A percentile compares a stretch with the other conserved stretches of the same genome.
Conservation (phyloP, 169 alveolate species). For the Perkinsus chesapeaki region DNA sequence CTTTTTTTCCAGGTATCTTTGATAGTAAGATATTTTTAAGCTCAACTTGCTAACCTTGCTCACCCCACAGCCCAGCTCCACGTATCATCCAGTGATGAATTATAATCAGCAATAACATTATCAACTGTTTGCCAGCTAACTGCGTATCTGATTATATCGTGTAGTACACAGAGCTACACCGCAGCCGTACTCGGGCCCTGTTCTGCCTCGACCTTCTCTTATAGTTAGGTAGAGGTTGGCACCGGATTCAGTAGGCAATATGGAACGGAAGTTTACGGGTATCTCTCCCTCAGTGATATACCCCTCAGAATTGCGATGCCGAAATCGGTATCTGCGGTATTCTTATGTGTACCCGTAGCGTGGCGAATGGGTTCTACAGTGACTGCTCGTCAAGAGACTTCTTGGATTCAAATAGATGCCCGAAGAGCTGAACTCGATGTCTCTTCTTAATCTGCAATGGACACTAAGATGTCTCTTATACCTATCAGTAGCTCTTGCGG, state of each 20-base stretch:
- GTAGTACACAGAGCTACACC: neutral
- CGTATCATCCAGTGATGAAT: neutral
- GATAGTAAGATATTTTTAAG: neutral
- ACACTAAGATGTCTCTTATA: neutral
- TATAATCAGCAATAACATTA: neutral
- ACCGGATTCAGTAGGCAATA: neutral
- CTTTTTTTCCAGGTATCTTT: neutral
- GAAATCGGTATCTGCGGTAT: neutral
- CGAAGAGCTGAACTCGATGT: neutral
- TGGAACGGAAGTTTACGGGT: conserved; percentile 1
- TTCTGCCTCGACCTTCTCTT: neutral
- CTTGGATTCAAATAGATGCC: neutral
- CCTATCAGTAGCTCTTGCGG: neutral
- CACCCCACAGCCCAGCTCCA: neutral
- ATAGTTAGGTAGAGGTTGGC: neutral
- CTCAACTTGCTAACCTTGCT: neutral
- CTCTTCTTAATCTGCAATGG: neutral
- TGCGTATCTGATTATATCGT: neutral
- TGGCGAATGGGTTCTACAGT: too few species aligned
- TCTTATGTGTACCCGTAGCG: neutral
- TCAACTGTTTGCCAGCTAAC: neutral
- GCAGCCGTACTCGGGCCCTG: neutral
- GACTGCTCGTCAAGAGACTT: neutral
- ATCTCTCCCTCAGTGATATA: neutral
- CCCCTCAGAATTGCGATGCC: neutral